Evolutionary conservation across 2,329 filamentous ascomycete species (phyloP).

Genomic region (Aspergillus aculeatus): DNA sequence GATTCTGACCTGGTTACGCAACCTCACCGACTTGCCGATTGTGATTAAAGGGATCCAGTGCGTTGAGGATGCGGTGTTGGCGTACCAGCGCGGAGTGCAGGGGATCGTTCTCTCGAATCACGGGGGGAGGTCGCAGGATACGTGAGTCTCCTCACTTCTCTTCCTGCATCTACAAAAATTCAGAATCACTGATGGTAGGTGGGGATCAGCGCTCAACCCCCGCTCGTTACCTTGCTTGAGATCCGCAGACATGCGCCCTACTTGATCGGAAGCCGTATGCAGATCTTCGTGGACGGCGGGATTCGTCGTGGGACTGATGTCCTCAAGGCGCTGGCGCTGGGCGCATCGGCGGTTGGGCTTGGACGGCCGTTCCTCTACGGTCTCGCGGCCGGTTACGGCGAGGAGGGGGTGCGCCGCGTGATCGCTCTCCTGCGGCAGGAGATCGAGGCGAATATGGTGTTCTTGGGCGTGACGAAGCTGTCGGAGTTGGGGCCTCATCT

Average conservation of each 20-base stretch:
- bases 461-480: conserved; percentile 30
- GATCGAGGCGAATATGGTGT: conserved; percentile 37
- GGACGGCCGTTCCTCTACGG: conserved; percentile 62
- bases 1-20: conserved; percentile 42
- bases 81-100: conserved; percentile 46
- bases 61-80: conserved; percentile 50
- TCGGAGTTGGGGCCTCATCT: conserved; percentile 29
- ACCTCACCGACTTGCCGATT: conserved; percentile 35
- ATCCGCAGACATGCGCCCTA: conserved; percentile 61
- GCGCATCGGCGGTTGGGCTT: conserved; percentile 63
- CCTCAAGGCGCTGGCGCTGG: conserved; percentile 65
- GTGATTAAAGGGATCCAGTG: conserved; percentile 47
- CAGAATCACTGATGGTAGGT: background rate
- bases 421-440: conserved; percentile 34
- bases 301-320: conserved; percentile 66
- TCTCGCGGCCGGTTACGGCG: conserved; percentile 57
- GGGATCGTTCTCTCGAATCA: conserved; percentile 45
- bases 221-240: conserved; percentile 62
- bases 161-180: background rate
- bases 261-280: conserved; percentile 56
- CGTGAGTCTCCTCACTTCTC: conserved; percentile 19
- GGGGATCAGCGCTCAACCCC: conserved; percentile 38
- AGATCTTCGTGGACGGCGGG: conserved; percentile 65
- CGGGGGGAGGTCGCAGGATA: conserved; percentile 50
- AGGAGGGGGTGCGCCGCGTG: conserved; percentile 53